These are phyloP conservation scores for Diaporthe sp. DNA, from an alignment of 2,329 filamentous ascomycete species.

Conservation along the genomic window DNA sequence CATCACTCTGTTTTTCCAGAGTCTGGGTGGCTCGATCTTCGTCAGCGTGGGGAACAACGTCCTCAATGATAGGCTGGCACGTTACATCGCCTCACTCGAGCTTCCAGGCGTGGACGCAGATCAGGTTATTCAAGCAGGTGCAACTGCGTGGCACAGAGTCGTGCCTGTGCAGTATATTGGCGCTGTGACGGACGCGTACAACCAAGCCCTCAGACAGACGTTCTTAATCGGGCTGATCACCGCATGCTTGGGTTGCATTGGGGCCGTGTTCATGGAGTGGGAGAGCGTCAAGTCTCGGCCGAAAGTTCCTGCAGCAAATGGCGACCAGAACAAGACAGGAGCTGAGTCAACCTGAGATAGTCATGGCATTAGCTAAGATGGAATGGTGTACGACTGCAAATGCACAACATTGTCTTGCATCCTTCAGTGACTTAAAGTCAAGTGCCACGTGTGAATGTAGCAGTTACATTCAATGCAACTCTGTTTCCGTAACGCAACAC, in stretches of 20 bases:
- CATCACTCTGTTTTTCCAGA: slow-evolving; percentile 9
- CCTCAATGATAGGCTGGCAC: slow-evolving; percentile 53
- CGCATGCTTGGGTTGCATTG: slow-evolving; percentile 14
- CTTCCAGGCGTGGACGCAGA: neutral
- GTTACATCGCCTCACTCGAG: neutral
- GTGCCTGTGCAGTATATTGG: neutral
- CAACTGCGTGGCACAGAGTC: slow-evolving; percentile 10
- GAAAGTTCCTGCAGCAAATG: neutral
- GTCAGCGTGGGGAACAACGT: slow-evolving; percentile 61
- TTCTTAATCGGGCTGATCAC: slow-evolving; percentile 9
- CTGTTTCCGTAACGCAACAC: no score
- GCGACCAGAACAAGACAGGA: neutral
- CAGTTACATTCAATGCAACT: no score
- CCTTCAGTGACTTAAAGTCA: no score
- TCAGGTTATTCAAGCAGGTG: neutral
- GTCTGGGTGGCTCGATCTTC: slow-evolving; percentile 57
- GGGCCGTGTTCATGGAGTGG: slow-evolving; percentile 16
- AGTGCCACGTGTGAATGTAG: no score
- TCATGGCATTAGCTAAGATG: neutral
- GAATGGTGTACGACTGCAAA: neutral
- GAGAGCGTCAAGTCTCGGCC: slow-evolving; percentile 1
- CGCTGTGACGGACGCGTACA: neutral
- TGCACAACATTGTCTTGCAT: neutral
- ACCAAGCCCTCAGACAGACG: neutral
- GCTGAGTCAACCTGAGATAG: accelerated